phyloP scores from a whole-genome alignment of 148 eudicot species.

The Suaeda aralocaspica region DNA sequence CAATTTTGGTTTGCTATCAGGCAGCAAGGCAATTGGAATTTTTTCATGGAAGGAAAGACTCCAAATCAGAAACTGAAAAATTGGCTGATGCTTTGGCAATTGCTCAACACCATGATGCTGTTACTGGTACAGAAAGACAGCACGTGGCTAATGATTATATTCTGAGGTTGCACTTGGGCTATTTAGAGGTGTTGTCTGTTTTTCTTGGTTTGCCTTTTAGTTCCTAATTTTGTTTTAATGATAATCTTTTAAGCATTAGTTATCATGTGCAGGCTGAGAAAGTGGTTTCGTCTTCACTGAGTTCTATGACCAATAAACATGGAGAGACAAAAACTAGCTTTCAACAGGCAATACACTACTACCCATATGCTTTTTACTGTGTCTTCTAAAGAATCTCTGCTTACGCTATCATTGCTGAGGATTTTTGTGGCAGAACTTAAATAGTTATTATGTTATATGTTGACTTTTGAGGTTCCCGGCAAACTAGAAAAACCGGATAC shows the following conservation, averaged over 20 bases:
- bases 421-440: background rate
- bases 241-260: slow-evolving; percentile 3
- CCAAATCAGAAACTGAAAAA: slow-evolving; percentile 50
- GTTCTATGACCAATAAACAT: slow-evolving; percentile 30
- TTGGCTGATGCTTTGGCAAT: slow-evolving; percentile 70
- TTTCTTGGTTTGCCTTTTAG: background rate
- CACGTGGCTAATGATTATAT: slow-evolving; percentile 79
- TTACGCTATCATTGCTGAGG: background rate
- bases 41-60: slow-evolving; percentile 47
- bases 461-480: background rate
- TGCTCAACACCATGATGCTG: slow-evolving; percentile 81
- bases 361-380: background rate
- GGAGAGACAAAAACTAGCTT: slow-evolving; percentile 41
- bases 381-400: background rate
- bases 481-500: background rate
- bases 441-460: background rate
- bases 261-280: slow-evolving; percentile 64
- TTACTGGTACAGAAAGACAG: slow-evolving; percentile 72
- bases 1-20: slow-evolving; percentile 24
- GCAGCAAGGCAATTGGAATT: slow-evolving; percentile 75
- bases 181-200: slow-evolving; percentile 41
- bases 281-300: slow-evolving; percentile 73
- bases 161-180: slow-evolving; percentile 55
- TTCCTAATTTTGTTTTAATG: background rate
- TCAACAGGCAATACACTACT: slow-evolving; percentile 58